Evolutionary conservation across 2,329 filamentous ascomycete genomes (phyloP).

Genomic region (Monosporascus sp.): DNA sequence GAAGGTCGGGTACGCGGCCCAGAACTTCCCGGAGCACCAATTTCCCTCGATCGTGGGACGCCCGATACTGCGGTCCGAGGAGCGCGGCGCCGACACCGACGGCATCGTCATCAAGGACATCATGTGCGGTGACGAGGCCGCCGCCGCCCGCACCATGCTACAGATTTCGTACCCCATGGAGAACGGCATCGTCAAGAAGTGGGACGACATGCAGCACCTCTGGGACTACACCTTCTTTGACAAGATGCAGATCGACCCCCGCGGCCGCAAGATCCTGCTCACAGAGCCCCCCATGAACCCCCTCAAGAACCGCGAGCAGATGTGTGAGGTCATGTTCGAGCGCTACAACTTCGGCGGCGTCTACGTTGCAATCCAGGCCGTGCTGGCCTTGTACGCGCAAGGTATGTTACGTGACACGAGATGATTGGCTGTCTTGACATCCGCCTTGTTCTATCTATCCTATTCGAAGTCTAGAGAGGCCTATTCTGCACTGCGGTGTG

Average conservation of each 20-base stretch:
- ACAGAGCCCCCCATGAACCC: constrained; percentile 99
- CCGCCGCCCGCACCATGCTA: constrained; percentile 91
- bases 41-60: constrained; percentile 97
- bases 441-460: not conserved
- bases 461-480: not conserved
- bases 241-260: constrained; percentile 89
- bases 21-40: constrained; percentile 99
- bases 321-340: constrained; percentile 99
- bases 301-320: constrained; percentile 91
- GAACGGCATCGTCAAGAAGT: constrained; percentile 98
- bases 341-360: constrained; percentile 93
- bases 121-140: constrained; percentile 98
- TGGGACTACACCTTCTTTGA: constrained; percentile 99
- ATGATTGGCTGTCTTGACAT: not conserved
- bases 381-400: constrained; percentile 93
- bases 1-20: constrained; percentile 97
- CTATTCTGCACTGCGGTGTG: not conserved
- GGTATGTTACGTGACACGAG: constrained; percentile 46
- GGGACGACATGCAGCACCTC: constrained; percentile 99
- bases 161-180: constrained; percentile 99
- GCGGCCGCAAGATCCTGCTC: constrained; percentile 91
- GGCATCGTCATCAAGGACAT: constrained; percentile 89
- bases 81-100: constrained; percentile 55
- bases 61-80: constrained; percentile 94
- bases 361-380: constrained; percentile 96